These are phyloP conservation scores for Conticribra weissflogii DNA, from an alignment of 108 stramenopile species.

Conservation along the genomic window DNA sequence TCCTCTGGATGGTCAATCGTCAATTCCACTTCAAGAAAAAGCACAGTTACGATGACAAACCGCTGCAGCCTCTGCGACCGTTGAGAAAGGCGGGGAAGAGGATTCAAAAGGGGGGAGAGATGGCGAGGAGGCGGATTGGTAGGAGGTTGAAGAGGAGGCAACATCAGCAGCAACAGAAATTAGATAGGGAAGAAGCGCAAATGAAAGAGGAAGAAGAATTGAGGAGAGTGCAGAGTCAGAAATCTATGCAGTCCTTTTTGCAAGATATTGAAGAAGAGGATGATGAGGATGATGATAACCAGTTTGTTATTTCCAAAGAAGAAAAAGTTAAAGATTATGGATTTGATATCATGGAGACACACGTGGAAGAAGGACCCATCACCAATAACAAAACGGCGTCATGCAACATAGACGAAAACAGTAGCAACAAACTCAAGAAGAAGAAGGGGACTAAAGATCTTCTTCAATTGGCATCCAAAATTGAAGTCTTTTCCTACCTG, in stretches of 20 bases:
- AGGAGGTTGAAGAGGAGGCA: conserved; percentile 5
- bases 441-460: conserved; percentile 22
- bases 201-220: not conserved
- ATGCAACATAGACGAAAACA: not conserved
- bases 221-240: not conserved
- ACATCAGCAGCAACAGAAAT: not conserved
- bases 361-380: not conserved
- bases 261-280: conserved; percentile 29
- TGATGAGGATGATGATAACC: not conserved
- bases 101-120: conserved; percentile 10
- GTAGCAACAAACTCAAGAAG: not conserved
- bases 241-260: conserved; percentile 17
- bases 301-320: not conserved
- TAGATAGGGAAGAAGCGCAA: not conserved
- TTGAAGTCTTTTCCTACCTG: conserved; percentile 55
- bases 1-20: conserved; percentile 37
- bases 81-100: conserved; percentile 5
- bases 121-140: not conserved
- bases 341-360: not conserved
- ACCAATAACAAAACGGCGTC: not conserved
- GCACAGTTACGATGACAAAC: conserved; percentile 27
- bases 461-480: conserved; percentile 35
- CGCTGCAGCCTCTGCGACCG: conserved; percentile 16
- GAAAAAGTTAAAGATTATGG: not conserved
- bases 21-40: conserved; percentile 24